These are phyloP conservation scores for Kwoniella sp. DNA, from an alignment of 768 basidiomycete species.

Conservation along the genomic window DNA sequence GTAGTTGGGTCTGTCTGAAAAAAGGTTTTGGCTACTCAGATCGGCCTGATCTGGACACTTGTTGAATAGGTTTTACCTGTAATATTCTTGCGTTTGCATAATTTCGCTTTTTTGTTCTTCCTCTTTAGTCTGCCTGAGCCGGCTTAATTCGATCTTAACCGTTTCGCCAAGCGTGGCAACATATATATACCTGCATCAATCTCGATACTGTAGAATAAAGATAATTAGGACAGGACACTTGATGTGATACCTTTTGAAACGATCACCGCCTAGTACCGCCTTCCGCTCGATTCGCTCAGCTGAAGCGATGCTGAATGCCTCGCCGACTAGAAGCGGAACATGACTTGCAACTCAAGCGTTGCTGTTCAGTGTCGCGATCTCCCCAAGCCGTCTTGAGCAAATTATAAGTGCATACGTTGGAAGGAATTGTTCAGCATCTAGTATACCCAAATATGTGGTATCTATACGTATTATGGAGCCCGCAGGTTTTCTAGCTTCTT, in stretches of 20 bases:
- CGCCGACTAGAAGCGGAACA: too few species aligned
- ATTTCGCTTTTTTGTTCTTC: not conserved
- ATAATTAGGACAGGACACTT: conserved; percentile 1
- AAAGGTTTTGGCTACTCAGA: not conserved
- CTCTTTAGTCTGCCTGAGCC: not conserved
- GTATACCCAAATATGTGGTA: not conserved
- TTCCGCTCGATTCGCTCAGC: too few species aligned
- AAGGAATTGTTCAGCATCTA: not conserved
- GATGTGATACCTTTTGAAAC: conserved; percentile 11
- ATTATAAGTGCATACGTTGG: not conserved
- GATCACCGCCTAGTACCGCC: not conserved
- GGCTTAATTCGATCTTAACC: not conserved
- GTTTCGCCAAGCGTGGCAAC: not conserved
- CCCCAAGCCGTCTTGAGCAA: too few species aligned
- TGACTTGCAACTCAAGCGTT: too few species aligned
- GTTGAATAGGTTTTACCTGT: not conserved
- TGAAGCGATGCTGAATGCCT: too few species aligned
- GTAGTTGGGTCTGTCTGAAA: not conserved
- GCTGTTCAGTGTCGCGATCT: too few species aligned
- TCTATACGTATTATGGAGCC: not conserved
- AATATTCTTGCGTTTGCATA: not conserved
- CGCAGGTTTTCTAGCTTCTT: not conserved
- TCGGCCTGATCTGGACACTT: not conserved
- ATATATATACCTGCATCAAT: conserved; percentile 12
- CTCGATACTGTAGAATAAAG: conserved; percentile 3